phyloP scores from a whole-genome alignment of 2,329 filamentous ascomycete species.

The Cercospora sp. region DNA sequence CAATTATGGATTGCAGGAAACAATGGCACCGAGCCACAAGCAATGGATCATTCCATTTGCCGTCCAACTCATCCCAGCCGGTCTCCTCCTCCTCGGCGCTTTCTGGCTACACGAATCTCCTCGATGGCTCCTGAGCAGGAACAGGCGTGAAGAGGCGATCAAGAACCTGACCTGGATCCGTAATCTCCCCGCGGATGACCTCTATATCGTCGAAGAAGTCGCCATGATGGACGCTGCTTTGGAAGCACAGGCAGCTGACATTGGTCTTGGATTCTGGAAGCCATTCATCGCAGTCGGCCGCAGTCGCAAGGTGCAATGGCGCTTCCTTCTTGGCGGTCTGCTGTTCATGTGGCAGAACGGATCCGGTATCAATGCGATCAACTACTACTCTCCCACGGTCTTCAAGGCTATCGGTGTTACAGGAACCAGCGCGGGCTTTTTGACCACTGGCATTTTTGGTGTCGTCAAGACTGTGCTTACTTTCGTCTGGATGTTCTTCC shows the following conservation, averaged over 20 bases:
- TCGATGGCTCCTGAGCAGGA: constrained; percentile 47
- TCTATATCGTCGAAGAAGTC: constrained; percentile 74
- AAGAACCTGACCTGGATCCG: constrained; percentile 62
- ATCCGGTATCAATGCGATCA: constrained; percentile 74
- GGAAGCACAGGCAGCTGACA: constrained; percentile 61
- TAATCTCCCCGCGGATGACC: constrained; percentile 56
- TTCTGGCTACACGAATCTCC: constrained; percentile 49
- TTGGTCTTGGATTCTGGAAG: constrained; percentile 74
- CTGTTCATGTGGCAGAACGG: constrained; percentile 81
- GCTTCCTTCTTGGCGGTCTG: constrained; percentile 70
- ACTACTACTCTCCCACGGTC: constrained; percentile 71
- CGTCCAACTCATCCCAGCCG: constrained; percentile 67
- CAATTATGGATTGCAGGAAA: constrained; percentile 41
- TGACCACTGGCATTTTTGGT: constrained; percentile 75
- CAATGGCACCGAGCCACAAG: constrained; percentile 44
- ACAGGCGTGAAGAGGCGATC: constrained; percentile 44
- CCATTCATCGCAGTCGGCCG: constrained; percentile 61
- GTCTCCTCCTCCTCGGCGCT: constrained; percentile 53
- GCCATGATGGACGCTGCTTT: constrained; percentile 68
- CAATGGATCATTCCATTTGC: constrained; percentile 57
- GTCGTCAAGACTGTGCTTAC: constrained; percentile 72
- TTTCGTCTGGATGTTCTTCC: constrained; percentile 66
- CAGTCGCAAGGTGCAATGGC: constrained; percentile 62
- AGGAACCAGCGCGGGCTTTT: constrained; percentile 59
- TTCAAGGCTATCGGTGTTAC: constrained; percentile 66